phyloP scores from a whole-genome alignment of 2,329 filamentous ascomycete genomes.

The Ophiosphaerella narmari region DNA sequence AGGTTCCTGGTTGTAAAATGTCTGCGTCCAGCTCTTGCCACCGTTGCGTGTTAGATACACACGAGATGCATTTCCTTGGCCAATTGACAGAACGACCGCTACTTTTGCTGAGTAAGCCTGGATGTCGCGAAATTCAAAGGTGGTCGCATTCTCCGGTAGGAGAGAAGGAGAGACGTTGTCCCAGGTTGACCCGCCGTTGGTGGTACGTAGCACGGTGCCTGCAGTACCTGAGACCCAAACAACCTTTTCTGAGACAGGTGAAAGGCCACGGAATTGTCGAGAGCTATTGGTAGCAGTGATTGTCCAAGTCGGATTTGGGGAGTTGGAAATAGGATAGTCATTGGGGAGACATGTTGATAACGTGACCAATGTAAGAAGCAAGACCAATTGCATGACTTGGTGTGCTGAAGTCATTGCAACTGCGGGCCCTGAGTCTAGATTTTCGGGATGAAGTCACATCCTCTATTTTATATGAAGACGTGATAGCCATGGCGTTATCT shows the following conservation, averaged over 20 bases:
- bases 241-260: conserved; percentile 19
- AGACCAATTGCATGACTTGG: background rate
- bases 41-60: conserved; percentile 30
- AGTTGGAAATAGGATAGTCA: background rate
- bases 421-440: background rate
- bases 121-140: conserved; percentile 35
- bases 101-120: conserved; percentile 26
- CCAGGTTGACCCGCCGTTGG: conserved; percentile 29
- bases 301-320: conserved; percentile 13
- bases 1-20: conserved; percentile 30
- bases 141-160: conserved; percentile 21
- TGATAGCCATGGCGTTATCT: background rate
- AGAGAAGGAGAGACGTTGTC: conserved; percentile 28
- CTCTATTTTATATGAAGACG: no score
- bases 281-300: conserved; percentile 30
- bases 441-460: no score
- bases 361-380: background rate
- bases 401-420: background rate
- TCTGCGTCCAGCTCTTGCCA: conserved; percentile 25
- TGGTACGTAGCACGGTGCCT: conserved; percentile 33
- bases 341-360: background rate
- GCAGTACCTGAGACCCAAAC: conserved; percentile 34
- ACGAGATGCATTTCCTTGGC: conserved; percentile 29
- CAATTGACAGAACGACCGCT: conserved; percentile 31
- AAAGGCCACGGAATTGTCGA: conserved; percentile 33